These are phyloP conservation scores for Crotalaria pallida DNA, from an alignment of 306 rosid genomes.

Conservation along the genomic window DNA sequence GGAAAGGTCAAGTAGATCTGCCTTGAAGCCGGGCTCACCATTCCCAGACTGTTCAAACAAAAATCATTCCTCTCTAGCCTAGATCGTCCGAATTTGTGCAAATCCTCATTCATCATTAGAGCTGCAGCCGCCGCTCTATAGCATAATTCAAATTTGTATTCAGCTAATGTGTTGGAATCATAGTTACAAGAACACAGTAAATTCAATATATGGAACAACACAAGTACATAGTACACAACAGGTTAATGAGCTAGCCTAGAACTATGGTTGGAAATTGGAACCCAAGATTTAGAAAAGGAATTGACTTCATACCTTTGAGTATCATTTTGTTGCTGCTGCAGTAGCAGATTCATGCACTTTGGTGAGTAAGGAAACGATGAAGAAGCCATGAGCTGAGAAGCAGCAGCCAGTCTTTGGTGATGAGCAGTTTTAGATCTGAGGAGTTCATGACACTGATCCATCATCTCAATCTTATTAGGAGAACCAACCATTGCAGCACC, in stretches of 20 bases:
- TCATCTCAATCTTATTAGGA: slow-evolving; percentile 68
- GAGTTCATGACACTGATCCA: slow-evolving; percentile 80
- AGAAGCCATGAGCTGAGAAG: slow-evolving; percentile 87
- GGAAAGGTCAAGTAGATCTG: slow-evolving; percentile 99
- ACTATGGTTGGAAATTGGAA: not conserved
- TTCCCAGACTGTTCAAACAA: slow-evolving; percentile 53
- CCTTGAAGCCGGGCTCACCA: slow-evolving; percentile 82
- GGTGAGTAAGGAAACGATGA: slow-evolving; percentile 71
- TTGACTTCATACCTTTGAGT: slow-evolving; percentile 57
- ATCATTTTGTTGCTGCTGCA: slow-evolving; percentile 80
- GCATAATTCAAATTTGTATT: not conserved
- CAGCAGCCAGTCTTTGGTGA: slow-evolving; percentile 70
- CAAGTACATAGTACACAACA: no score
- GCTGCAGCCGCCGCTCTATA: slow-evolving; percentile 73
- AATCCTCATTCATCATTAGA: slow-evolving; percentile 78
- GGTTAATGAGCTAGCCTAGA: no score
- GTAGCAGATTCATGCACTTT: slow-evolving; percentile 64
- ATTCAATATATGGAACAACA: no score
- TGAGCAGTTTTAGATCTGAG: slow-evolving; percentile 80
- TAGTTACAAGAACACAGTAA: no score
- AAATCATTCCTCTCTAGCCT: slow-evolving; percentile 70
- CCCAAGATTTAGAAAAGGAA: not conserved
- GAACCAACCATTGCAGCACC: slow-evolving; percentile 52
- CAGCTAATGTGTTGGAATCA: not conserved
- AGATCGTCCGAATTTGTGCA: slow-evolving; percentile 66